Evolutionary conservation across 495 filamentous ascomycete genomes (phyloP).

Genomic region (Neurospora tetrasperma): DNA sequence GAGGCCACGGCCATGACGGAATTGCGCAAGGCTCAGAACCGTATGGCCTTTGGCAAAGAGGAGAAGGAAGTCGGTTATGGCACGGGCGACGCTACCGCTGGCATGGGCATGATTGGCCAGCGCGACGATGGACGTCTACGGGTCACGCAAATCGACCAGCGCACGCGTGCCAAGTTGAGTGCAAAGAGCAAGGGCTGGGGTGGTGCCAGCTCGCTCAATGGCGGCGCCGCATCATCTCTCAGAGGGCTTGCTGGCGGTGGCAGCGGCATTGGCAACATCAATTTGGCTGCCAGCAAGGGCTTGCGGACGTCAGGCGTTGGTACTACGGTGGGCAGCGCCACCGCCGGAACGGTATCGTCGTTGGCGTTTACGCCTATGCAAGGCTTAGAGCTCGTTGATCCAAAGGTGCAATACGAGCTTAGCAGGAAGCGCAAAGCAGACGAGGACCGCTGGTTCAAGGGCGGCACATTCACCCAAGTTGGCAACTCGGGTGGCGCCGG

Average conservation of each 20-base stretch:
- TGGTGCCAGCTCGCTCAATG: constrained; percentile 53
- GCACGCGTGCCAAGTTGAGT: constrained; percentile 82
- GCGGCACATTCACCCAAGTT: constrained; percentile 90
- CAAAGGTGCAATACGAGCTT: constrained; percentile 74
- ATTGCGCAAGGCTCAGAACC: constrained; percentile 89
- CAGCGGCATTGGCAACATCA: constrained; percentile 45
- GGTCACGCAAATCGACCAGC: constrained; percentile 79
- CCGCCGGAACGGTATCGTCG: constrained; percentile 69
- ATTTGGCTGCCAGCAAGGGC: constrained; percentile 57
- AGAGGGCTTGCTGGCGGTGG: constrained; percentile 56
- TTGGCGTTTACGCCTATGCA: constrained; percentile 92
- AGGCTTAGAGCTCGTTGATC: constrained; percentile 90
- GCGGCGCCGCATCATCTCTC: constrained; percentile 63
- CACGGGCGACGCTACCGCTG: constrained; percentile 72
- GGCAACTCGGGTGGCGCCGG: constrained; percentile 33
- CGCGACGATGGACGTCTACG: constrained; percentile 79
- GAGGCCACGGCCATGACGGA: constrained; percentile 97
- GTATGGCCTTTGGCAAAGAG: constrained; percentile 92
- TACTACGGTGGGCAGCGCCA: constrained; percentile 40
- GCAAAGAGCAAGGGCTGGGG: constrained; percentile 98
- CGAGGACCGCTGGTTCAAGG: constrained; percentile 91
- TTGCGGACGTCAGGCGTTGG: constrained; percentile 69
- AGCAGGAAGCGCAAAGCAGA: constrained; percentile 85
- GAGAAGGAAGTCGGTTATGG: constrained; percentile 93
- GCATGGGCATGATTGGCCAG: constrained; percentile 91